These are phyloP conservation scores for Phytophthora sansomeana DNA, from an alignment of 352 stramenopile species.

Conservation along the genomic window DNA sequence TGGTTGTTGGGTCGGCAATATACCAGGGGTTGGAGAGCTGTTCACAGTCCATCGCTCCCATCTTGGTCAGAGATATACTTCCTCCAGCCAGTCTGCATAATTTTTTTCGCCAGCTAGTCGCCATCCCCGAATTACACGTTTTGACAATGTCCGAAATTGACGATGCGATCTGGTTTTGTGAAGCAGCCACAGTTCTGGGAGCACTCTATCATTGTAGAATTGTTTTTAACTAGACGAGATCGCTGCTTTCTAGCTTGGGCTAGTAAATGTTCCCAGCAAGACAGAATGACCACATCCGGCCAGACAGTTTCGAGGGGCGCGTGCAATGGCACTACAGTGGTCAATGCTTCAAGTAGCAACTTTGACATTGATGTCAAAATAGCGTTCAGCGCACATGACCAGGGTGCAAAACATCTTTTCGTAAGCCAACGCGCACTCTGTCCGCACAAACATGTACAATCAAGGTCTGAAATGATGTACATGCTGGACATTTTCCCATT, in stretches of 20 bases:
- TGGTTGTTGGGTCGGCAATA: slow-evolving; percentile 6
- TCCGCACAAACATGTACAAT: slow-evolving; percentile 22
- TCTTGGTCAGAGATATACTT: neutral
- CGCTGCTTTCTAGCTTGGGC: neutral
- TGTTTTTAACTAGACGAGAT: neutral
- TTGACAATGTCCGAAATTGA: neutral
- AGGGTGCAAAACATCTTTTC: slow-evolving; percentile 7
- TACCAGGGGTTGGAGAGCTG: neutral
- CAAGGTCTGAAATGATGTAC: slow-evolving; percentile 19
- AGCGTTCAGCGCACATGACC: neutral
- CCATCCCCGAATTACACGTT: neutral
- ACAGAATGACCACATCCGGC: neutral
- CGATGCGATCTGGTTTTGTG: neutral
- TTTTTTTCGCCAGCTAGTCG: neutral
- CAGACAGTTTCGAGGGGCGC: neutral
- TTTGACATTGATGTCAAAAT: neutral
- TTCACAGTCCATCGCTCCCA: slow-evolving; percentile 5
- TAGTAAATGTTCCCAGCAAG: slow-evolving; percentile 6
- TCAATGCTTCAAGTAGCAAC: slow-evolving; percentile 1
- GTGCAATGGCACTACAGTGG: neutral
- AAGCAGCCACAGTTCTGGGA: neutral
- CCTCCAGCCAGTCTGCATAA: slow-evolving; percentile 3
- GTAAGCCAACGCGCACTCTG: slow-evolving; percentile 9
- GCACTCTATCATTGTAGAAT: neutral
- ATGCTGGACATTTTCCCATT: neutral